Evolutionary conservation across 139 green algal species (phyloP).

Genomic region (Pseudopediastrum boryanum): DNA sequence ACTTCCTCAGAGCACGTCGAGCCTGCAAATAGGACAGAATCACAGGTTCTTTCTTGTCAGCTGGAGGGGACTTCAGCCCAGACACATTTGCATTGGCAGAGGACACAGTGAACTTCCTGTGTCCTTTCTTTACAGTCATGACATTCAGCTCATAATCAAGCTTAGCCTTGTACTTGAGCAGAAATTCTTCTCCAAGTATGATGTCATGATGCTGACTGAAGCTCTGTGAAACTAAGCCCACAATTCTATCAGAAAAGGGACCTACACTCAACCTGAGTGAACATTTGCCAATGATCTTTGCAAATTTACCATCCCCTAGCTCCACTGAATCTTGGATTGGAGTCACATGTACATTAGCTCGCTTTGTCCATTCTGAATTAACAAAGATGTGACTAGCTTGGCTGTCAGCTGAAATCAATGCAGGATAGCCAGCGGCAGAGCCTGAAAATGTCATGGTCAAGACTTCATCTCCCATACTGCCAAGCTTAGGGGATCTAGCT

Average conservation of each 20-base stretch:
- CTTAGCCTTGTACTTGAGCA: no score
- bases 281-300: background rate
- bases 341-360: background rate
- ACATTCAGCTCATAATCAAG: no score
- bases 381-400: slow-evolving; percentile 8
- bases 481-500: background rate
- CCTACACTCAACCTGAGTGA: slow-evolving; percentile 2
- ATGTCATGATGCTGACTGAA: background rate
- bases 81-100: no score
- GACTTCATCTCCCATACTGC: background rate
- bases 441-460: background rate
- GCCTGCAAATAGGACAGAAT: no score
- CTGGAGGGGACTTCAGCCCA: no score
- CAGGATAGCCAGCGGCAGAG: background rate
- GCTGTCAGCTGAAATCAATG: background rate
- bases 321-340: background rate
- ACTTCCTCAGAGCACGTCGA: no score
- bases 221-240: background rate
- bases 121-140: no score
- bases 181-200: background rate
- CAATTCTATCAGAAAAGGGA: slow-evolving; percentile 2
- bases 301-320: slow-evolving; percentile 2
- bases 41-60: no score
- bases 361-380: background rate
- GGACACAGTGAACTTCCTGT: no score